Evolutionary conservation across 805 yeast genomes (phyloP).

Genomic region (Candida mattraensis): DNA sequence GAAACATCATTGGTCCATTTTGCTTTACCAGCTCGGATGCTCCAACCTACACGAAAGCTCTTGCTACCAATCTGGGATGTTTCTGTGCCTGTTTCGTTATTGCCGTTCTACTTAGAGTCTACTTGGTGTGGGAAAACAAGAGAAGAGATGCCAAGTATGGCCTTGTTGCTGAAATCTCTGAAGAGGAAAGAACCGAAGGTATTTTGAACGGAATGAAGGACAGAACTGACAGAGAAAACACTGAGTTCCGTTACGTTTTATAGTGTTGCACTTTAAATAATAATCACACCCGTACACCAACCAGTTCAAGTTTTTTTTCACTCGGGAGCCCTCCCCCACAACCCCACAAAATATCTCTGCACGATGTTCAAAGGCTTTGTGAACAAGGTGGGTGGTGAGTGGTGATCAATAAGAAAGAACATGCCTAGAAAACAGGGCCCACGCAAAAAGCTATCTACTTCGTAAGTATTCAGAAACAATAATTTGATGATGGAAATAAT

Average conservation of each 20-base stretch:
- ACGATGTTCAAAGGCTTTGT: too few relatives aligned
- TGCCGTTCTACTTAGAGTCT: conserved; percentile 31
- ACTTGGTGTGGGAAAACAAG: conserved; percentile 39
- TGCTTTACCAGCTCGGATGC: conserved; percentile 45
- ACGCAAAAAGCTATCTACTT: conserved; percentile 10
- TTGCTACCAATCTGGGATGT: conserved; percentile 37
- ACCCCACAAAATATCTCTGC: too few relatives aligned
- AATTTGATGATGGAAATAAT: neutral
- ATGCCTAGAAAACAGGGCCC: conserved; percentile 15
- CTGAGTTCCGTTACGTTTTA: conserved; percentile 27
- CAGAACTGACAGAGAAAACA: conserved; percentile 30
- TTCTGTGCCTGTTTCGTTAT: conserved; percentile 39
- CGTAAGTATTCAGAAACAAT: conserved; percentile 5
- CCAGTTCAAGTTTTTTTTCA: too few relatives aligned
- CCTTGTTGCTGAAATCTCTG: conserved; percentile 25
- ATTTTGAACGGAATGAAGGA: conserved; percentile 34
- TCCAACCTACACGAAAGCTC: conserved; percentile 43
- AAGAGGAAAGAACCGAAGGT: conserved; percentile 29
- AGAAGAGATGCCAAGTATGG: conserved; percentile 37
- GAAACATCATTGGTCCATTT: conserved; percentile 55
- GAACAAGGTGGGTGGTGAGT: too few relatives aligned
- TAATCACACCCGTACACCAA: too few relatives aligned
- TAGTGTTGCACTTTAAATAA: too few relatives aligned
- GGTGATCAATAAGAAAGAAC: neutral
- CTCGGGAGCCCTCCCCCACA: too few relatives aligned